Base-by-base conservation (phyloP, 768 basidiomycete genomes). In the Termitomyces sp. region DNA sequence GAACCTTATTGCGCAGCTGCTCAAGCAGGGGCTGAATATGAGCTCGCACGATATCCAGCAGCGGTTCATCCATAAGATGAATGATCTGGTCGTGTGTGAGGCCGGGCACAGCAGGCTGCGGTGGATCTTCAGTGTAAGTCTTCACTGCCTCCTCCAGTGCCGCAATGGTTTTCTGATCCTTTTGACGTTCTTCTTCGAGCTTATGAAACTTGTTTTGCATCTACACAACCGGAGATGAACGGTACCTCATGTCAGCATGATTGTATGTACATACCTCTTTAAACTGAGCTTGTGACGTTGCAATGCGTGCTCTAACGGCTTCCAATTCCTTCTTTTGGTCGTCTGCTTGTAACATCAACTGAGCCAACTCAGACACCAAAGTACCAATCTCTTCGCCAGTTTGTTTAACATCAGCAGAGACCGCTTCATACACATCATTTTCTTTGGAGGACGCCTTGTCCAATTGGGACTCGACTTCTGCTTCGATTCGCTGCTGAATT, bases 61-160 rank as follows among this genome's bases (percentile, higher is more conserved):
- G 34, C 5, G 69, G 64, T 24, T 69, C 69, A 15, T 70, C 65
- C 28, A 71, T 45, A 26, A 60, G 49, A 8, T 66, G 57, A 5
- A 68, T 48, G 36, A 71, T 55, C 44, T 68, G 64, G 28, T 70
- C 68, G 3, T 59, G 55, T 8, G 68, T 63, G 10, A 64, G 33
- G 51, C 51, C 37, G 15, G 60, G 36, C 49, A 48, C 24, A 24
- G 66, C 28, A 60, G 66, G 63, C 59, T 20, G 65, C 16, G 64
- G 60, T 10, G 66, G 64, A 4, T 57, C 46, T 10, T 60, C 59
- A 5, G 63, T 58, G 52, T 68, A 64, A 16, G 61, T 62, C 41
- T 62, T 62, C 2, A 70, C 54, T 12, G 71, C 67, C 5, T 62
- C 60, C 15, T 62, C 57, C 9, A 75, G 64, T 0, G 73, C 68